phyloP scores from a whole-genome alignment of 1,139 yeast genomes.

The Sugiyamaella grinbergsii region DNA sequence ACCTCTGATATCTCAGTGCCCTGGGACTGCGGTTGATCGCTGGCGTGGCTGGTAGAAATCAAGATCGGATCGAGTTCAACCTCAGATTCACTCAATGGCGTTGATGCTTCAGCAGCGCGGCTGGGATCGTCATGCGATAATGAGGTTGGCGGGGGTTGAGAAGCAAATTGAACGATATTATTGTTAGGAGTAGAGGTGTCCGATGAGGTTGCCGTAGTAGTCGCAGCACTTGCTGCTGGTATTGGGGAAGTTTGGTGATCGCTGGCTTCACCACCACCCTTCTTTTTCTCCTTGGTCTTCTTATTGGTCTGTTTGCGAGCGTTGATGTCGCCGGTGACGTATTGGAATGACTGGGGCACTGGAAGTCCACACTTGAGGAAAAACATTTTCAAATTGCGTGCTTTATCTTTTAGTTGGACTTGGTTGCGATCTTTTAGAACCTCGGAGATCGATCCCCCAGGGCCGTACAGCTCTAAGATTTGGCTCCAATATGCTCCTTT shows the following conservation, averaged over 20 bases:
- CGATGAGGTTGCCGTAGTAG: slow-evolving; percentile 5
- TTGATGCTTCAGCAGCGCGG: background rate
- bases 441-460: slow-evolving; percentile 87
- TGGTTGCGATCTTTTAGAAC: slow-evolving; percentile 82
- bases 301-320: slow-evolving; percentile 23
- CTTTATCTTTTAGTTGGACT: slow-evolving; percentile 92
- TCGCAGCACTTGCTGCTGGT: background rate
- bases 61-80: slow-evolving; percentile 9
- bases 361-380: slow-evolving; percentile 60
- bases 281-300: slow-evolving; percentile 13
- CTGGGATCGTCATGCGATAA: background rate
- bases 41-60: slow-evolving; percentile 15
- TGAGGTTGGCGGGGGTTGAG: background rate
- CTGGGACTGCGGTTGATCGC: slow-evolving; percentile 2
- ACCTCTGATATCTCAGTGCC: too few relatives aligned
- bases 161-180: background rate
- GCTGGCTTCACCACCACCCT: slow-evolving; percentile 13
- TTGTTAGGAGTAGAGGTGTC: slow-evolving; percentile 4
- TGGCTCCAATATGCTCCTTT: slow-evolving; percentile 95
- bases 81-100: background rate
- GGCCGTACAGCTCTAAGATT: slow-evolving; percentile 82
- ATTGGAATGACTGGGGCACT: slow-evolving; percentile 73
- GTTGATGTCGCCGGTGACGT: slow-evolving; percentile 86
- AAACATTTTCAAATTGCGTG: slow-evolving; percentile 90
- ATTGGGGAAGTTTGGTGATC: slow-evolving; percentile 2